Base-by-base conservation (phyloP, 805 yeast species). In the Candida tallmaniae region DNA sequence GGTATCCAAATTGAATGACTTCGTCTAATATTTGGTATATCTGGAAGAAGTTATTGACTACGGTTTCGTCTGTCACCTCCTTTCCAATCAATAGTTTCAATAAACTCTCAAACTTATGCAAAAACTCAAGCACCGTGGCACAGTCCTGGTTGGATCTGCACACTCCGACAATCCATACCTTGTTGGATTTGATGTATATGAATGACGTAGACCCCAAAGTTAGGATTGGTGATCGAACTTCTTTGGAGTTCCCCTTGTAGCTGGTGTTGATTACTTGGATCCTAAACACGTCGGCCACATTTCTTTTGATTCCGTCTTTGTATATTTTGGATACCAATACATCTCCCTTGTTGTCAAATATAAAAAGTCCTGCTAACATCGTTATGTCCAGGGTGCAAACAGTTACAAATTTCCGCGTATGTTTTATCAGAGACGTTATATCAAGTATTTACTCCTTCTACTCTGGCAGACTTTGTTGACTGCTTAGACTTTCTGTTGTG, bases 151-250 rank as follows among this genome's bases (percentile, higher is more conserved):
- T 93, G 27, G 87, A 80, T 42, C 97, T 73, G 1, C 94, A 77
- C n/a, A 89, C 88, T 0, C 89, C 95, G 8, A 89, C 95, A 6
- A 87, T 48, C 83, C 94, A 93, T 11, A 90, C 47, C 32, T 70
- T 64, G 10, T 68, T 69, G 19, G 72, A 65, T 44, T 75, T 76
- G 31, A 85, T 79, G 51, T 87, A 89, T 35, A 87, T 70, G 52
- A 90, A 93, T 0, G 96, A 82, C 0, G 97, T 93, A 0, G 95
- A 85, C 1, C 97, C 97, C 28, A 93, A 61, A 0, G 97, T 93
- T 28, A 90, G 62, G 25, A 66, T 62, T 8, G 73, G 73, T 33
- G 67, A 62, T 31, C 64, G 51, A 31, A 50, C 53, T 17, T 47
- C 49, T 30, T 46, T 32, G 28, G 50, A 24, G 17, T 36, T 27